Conservation (phyloP, 2,329 filamentous ascomycete species). For the Paecilomyces sp. region DNA sequence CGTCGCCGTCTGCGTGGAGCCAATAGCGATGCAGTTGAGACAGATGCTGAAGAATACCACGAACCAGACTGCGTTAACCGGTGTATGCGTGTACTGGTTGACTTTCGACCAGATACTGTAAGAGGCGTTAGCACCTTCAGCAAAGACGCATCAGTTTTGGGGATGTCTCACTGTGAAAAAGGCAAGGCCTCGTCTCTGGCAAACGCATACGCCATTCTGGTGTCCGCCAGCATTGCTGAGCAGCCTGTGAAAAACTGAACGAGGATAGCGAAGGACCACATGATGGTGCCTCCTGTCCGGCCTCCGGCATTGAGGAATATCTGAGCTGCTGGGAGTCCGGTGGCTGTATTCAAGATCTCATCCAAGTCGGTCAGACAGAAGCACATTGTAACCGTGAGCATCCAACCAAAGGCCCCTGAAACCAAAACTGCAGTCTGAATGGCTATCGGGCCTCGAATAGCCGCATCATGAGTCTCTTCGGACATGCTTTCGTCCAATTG, state of each 20-base stretch:
- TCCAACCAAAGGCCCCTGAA: conserved; percentile 54
- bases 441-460: conserved; percentile 52
- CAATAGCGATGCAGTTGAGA: conserved; percentile 44
- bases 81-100: conserved; percentile 49
- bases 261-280: conserved; percentile 57
- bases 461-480: conserved; percentile 60
- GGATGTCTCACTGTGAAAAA: conserved; percentile 44
- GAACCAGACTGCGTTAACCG: conserved; percentile 58
- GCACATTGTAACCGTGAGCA: conserved; percentile 56
- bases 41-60: conserved; percentile 51
- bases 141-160: background rate
- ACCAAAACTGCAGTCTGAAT: conserved; percentile 54
- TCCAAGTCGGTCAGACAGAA: conserved; percentile 56
- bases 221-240: conserved; percentile 58
- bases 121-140: background rate
- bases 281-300: conserved; percentile 47
- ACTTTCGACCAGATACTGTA: conserved; percentile 46
- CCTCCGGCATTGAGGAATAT: conserved; percentile 56
- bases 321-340: conserved; percentile 54
- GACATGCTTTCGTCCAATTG: conserved; percentile 45
- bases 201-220: conserved; percentile 56
- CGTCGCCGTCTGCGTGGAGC: conserved; percentile 36
- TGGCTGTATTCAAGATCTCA: conserved; percentile 49
- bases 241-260: conserved; percentile 61
- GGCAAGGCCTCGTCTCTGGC: conserved; percentile 54